A percentile compares a stretch with the other conserved stretches of the same genome.
Conservation (phyloP, 192 early-diverging fungal species). For the Allomyces arbusculus region DNA sequence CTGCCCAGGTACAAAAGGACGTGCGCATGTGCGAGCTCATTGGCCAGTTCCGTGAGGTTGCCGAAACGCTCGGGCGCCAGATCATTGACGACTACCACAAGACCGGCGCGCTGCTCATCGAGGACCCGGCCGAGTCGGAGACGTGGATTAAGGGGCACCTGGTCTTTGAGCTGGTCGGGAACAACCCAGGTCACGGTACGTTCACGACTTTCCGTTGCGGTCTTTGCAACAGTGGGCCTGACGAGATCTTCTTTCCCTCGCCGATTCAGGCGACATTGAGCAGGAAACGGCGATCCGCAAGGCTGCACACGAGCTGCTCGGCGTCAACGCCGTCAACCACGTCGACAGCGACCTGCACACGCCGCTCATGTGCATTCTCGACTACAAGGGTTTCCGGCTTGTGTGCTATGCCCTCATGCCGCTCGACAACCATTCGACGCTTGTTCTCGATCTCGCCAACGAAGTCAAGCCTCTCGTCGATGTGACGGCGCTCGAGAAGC, state of each 20-base stretch:
- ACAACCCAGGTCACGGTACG: too few species aligned
- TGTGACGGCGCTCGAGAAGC: conserved; percentile 13
- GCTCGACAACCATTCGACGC: conserved; percentile 12
- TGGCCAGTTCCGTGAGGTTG: conserved; percentile 25
- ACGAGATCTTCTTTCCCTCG: conserved; percentile 11
- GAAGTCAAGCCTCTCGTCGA: conserved; percentile 10
- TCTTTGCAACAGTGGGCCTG: neutral
- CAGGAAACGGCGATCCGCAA: conserved; percentile 8
- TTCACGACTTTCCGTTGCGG: conserved; percentile 1
- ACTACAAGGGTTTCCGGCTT: conserved; percentile 37
- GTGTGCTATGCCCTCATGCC: conserved; percentile 26
- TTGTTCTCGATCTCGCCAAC: conserved; percentile 12
- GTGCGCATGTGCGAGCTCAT: conserved; percentile 21
- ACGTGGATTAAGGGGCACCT: too few species aligned
- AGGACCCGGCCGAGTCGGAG: too few species aligned
- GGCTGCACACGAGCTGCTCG: conserved; percentile 19
- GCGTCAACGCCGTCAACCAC: conserved; percentile 17
- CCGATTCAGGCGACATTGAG: conserved; percentile 26
- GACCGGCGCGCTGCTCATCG: too few species aligned
- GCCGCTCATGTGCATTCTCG: conserved; percentile 23
- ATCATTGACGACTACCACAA: conserved; percentile 29
- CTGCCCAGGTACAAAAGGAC: conserved; percentile 5
- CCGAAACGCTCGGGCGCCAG: conserved; percentile 13
- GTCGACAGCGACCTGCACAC: conserved; percentile 15
- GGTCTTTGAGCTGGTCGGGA: too few species aligned